A percentile compares a stretch with the other conserved stretches of the same genome.
These are phyloP conservation scores for Hevea brasiliensis DNA, from an alignment of 345 rosid species.

Conservation along the genomic window DNA sequence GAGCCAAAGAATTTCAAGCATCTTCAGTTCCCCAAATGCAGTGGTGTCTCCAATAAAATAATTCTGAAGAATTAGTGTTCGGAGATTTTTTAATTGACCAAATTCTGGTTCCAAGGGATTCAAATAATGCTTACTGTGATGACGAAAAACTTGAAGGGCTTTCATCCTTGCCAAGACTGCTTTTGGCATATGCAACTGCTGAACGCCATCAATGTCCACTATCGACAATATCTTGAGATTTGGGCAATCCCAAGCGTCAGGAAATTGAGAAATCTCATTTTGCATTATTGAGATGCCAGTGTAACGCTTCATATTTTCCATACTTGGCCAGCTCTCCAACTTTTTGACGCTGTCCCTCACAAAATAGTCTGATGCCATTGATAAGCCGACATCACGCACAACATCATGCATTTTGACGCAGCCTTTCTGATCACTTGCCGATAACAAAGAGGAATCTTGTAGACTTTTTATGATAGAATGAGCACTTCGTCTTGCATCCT, in stretches of 20 bases:
- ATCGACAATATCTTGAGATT: too few species aligned
- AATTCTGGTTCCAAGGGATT: too few species aligned
- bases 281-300: not conserved
- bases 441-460: not conserved
- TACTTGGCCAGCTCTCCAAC: not conserved
- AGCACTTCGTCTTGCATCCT: not conserved
- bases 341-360: not conserved
- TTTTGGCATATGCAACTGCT: too few species aligned
- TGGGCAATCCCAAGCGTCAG: too few species aligned
- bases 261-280: too few species aligned
- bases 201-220: too few species aligned
- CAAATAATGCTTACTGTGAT: too few species aligned
- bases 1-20: not conserved
- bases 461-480: not conserved
- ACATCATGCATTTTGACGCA: constrained; percentile 10
- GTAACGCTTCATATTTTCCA: constrained; percentile 1
- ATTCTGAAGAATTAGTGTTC: not conserved
- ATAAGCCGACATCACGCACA: not conserved
- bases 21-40: not conserved
- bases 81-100: not conserved
- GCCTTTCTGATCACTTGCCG: not conserved
- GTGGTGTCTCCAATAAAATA: not conserved
- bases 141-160: too few species aligned
- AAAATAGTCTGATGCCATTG: not conserved
- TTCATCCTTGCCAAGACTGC: too few species aligned